These are phyloP conservation scores for Plicaturopsis crispa DNA, from an alignment of 768 basidiomycete genomes.

Conservation along the genomic window DNA sequence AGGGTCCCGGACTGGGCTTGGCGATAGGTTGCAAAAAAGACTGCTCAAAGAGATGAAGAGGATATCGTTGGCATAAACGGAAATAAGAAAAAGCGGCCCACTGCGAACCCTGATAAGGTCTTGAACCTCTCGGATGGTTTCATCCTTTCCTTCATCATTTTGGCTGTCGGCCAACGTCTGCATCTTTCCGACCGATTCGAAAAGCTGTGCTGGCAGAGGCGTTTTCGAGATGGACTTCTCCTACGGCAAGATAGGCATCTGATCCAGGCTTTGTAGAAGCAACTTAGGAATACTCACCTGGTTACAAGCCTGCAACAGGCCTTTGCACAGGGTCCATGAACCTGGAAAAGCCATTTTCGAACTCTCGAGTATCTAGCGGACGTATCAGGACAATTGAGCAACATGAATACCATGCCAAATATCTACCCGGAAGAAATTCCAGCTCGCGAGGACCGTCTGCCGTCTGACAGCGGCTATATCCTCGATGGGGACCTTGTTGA, in stretches of 20 bases:
- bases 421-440: conserved; percentile 41
- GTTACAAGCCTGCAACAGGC: conserved; percentile 36
- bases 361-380: conserved; percentile 23
- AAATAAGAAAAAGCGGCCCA: conserved; percentile 29
- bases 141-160: conserved; percentile 15
- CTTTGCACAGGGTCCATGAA: conserved; percentile 27
- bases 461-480: conserved; percentile 30
- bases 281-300: conserved; percentile 21
- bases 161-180: conserved; percentile 17
- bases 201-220: conserved; percentile 19
- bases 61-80: conserved; percentile 29
- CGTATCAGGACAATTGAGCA: neutral
- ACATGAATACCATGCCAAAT: conserved; percentile 6
- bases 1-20: conserved; percentile 9
- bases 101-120: conserved; percentile 51
- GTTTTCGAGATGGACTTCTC: neutral
- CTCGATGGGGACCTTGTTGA: conserved; percentile 17
- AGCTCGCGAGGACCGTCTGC: conserved; percentile 43
- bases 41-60: conserved; percentile 37
- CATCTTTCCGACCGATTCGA: conserved; percentile 22
- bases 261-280: neutral
- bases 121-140: conserved; percentile 24
- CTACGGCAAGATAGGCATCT: neutral
- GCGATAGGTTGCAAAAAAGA: conserved; percentile 21
- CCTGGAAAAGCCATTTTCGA: conserved; percentile 17